A percentile compares a stretch with the other conserved stretches of the same genome.
Evolutionary conservation across 176 grass and related monocot species (phyloP).

Genomic region (Triticum aestivum): IWGSC_CS_RefSeq_v2.1 NC_057801.1:36145756-36146255

Average conservation of each 20-base stretch:
- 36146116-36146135: too few relatives aligned
- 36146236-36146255: too few relatives aligned
- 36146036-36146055: neutral
- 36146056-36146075: neutral
- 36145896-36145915: neutral
- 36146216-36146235: too few relatives aligned
- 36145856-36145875: slow-evolving; percentile 35
- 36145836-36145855: slow-evolving; percentile 49
- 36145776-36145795: slow-evolving; percentile 48
- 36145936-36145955: neutral
- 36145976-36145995: neutral
- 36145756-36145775: neutral
- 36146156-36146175: neutral
- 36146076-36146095: neutral
- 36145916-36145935: neutral
- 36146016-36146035: neutral
- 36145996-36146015: neutral
- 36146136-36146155: too few relatives aligned
- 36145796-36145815: slow-evolving; percentile 48
- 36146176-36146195: neutral
- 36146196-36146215: neutral
- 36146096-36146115: neutral
- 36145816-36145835: slow-evolving; percentile 58
- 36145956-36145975: neutral
- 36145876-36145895: neutral